These are phyloP conservation scores for Durio zibethinus DNA, from an alignment of 345 rosid genomes.

Conservation along the genomic window DNA sequence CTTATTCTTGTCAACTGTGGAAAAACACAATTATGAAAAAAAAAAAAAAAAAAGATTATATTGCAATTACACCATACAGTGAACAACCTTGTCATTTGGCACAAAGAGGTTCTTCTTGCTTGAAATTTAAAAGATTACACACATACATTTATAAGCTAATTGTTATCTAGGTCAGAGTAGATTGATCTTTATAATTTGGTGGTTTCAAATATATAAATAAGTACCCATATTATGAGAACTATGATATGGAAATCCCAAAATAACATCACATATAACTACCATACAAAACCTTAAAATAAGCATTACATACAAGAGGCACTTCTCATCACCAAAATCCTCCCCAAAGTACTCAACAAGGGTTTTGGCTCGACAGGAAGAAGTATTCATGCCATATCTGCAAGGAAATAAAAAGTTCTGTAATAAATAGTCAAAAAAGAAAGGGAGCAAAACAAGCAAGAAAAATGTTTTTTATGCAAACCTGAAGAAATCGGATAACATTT, in stretches of 20 bases:
- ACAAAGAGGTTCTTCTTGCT: neutral
- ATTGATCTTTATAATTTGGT: neutral
- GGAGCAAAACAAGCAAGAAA: neutral
- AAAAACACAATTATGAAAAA: neutral
- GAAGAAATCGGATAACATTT: slow-evolving; percentile 78
- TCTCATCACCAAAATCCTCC: slow-evolving; percentile 53
- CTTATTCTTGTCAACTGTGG: neutral
- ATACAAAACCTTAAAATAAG: neutral
- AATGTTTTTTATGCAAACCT: slow-evolving; percentile 36
- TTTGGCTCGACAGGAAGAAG: slow-evolving; percentile 75
- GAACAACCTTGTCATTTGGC: neutral
- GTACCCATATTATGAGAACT: neutral
- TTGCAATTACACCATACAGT: neutral
- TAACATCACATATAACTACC: neutral
- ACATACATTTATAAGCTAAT: neutral
- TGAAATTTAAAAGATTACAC: neutral
- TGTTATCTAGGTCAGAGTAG: neutral
- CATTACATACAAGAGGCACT: slow-evolving; percentile 61
- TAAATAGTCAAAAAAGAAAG: slow-evolving; percentile 1
- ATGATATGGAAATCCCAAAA: neutral
- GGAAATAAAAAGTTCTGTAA: neutral
- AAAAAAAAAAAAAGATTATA: no score
- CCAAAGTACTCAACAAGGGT: slow-evolving; percentile 79
- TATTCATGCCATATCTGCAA: slow-evolving; percentile 87
- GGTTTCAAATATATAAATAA: neutral